Conservation (phyloP, 352 stramenopile genomes). For the Phytophthora boehmeriae region DNA sequence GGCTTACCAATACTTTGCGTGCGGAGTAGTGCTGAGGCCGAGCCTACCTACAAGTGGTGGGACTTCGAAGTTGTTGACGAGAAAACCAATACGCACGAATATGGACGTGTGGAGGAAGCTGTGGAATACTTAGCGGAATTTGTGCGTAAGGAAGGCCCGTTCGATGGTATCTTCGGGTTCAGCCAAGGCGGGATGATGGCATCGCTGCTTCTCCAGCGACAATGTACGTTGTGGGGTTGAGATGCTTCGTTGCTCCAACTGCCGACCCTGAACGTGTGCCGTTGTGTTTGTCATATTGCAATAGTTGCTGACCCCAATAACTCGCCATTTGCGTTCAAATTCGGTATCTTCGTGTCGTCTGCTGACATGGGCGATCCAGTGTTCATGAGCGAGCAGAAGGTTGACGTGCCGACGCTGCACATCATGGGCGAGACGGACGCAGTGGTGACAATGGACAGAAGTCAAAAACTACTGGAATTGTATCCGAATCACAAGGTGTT, state of each 20-base stretch:
- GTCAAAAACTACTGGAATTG: slow-evolving; percentile 50
- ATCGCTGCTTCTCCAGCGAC: slow-evolving; percentile 66
- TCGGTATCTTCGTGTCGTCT: slow-evolving; percentile 78
- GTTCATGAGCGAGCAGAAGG: slow-evolving; percentile 44
- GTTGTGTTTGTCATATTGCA: slow-evolving; percentile 23
- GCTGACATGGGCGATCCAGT: slow-evolving; percentile 47
- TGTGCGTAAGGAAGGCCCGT: slow-evolving; percentile 76
- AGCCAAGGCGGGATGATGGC: slow-evolving; percentile 82
- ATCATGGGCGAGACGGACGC: slow-evolving; percentile 83
- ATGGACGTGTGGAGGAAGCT: slow-evolving; percentile 64
- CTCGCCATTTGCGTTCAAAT: slow-evolving; percentile 66
- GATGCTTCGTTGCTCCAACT: too few relatives aligned
- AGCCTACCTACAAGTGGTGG: slow-evolving; percentile 76
- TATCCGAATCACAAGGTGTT: slow-evolving; percentile 66
- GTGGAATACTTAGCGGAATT: slow-evolving; percentile 74
- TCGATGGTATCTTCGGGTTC: slow-evolving; percentile 87
- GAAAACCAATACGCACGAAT: slow-evolving; percentile 47
- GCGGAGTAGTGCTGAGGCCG: slow-evolving; percentile 27
- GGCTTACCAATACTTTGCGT: too few relatives aligned
- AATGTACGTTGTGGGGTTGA: slow-evolving; percentile 44
- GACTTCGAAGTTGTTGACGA: slow-evolving; percentile 61
- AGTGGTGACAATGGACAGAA: slow-evolving; percentile 63
- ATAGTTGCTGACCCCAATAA: slow-evolving; percentile 44
- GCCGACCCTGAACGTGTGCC: too few relatives aligned
- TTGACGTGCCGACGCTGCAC: slow-evolving; percentile 76